phyloP scores from a whole-genome alignment of 73 alveolate genomes.

The Uronychia setigera region DNA sequence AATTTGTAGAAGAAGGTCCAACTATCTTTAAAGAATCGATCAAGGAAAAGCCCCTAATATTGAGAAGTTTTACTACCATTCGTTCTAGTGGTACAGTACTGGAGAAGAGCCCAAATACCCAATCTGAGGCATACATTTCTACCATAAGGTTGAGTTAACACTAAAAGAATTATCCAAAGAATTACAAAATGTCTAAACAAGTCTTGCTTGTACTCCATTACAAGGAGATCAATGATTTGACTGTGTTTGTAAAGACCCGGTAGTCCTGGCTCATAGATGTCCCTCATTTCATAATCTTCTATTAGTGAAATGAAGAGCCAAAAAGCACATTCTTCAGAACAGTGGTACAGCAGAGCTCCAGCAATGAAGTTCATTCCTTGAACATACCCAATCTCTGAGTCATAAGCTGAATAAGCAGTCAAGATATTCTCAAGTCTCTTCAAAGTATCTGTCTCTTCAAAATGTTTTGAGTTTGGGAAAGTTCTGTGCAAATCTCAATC shows the following conservation, averaged over 20 bases:
- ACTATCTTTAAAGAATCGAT: conserved; percentile 33
- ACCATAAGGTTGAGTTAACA: conserved; percentile 20
- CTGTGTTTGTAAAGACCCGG: conserved; percentile 87
- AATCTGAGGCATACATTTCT: conserved; percentile 81
- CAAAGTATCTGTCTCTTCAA: conserved; percentile 9
- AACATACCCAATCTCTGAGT: conserved; percentile 70
- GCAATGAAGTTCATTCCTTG: conserved; percentile 96
- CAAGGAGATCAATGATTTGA: conserved; percentile 43
- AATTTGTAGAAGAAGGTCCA: conserved; percentile 58
- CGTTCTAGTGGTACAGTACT: conserved; percentile 50
- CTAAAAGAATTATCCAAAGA: neutral
- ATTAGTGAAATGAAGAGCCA: conserved; percentile 82
- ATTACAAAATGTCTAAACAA: conserved; percentile 44
- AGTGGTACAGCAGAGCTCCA: conserved; percentile 84
- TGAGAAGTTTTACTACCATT: neutral
- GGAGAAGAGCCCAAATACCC: conserved; percentile 69
- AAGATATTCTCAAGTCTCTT: conserved; percentile 35
- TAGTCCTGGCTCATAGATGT: conserved; percentile 69
- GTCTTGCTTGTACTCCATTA: conserved; percentile 39
- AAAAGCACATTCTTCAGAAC: conserved; percentile 82
- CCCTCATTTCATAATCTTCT: conserved; percentile 81
- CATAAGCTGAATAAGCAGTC: conserved; percentile 53
- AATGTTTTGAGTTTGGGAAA: conserved; percentile 21
- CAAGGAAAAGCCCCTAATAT: conserved; percentile 27
- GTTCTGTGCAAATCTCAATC: conserved; percentile 53